phyloP scores from a whole-genome alignment of 2,329 filamentous ascomycete species.

The Metarhizium rileyi region DNA sequence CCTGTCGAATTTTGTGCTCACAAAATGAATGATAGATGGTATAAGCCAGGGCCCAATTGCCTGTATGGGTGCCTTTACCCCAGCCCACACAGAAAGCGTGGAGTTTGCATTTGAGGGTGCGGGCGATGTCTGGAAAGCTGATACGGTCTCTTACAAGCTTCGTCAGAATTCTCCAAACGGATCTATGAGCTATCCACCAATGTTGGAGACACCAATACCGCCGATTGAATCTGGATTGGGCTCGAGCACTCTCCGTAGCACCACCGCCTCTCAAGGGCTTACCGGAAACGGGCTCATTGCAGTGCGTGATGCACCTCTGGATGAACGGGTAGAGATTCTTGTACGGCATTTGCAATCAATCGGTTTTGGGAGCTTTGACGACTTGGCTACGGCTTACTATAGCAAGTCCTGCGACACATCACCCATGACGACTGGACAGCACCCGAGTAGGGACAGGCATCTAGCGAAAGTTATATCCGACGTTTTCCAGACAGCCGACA shows the following conservation, averaged over 20 bases:
- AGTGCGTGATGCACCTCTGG: conserved; percentile 1
- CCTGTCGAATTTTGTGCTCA: not conserved
- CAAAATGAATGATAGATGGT: conserved; percentile 1
- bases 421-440: conserved; percentile 16
- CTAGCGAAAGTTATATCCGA: conserved; percentile 15
- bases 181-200: conserved; percentile 4
- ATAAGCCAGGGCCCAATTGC: conserved; percentile 10
- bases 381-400: conserved; percentile 18
- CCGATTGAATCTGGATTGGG: not conserved
- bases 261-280: not conserved
- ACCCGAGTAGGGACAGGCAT: conserved; percentile 15
- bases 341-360: conserved; percentile 13
- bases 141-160: conserved; percentile 7
- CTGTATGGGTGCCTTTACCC: conserved; percentile 9
- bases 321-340: conserved; percentile 14
- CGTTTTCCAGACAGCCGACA: conserved; percentile 10
- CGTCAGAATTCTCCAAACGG: conserved; percentile 6
- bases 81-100: conserved; percentile 9
- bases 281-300: not conserved
- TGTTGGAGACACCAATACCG: not conserved
- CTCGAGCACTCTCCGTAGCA: not conserved
- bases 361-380: conserved; percentile 18
- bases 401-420: conserved; percentile 12
- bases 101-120: conserved; percentile 13
- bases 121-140: conserved; percentile 11